These are phyloP conservation scores for Lupinus albus DNA, from an alignment of 306 rosid species.

Conservation along the genomic window DNA sequence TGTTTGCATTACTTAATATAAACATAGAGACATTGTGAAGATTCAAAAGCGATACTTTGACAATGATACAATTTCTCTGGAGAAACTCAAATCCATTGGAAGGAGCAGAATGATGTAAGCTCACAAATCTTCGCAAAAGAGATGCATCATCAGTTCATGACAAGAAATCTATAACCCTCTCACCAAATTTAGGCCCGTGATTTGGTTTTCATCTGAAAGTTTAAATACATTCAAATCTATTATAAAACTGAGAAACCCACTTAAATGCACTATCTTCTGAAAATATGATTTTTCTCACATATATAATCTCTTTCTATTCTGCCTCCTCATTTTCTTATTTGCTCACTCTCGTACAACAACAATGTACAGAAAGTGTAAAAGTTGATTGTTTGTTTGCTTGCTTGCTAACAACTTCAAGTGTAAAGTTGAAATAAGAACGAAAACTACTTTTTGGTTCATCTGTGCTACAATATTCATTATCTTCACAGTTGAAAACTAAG, in stretches of 20 bases:
- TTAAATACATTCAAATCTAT: constrained; percentile 10
- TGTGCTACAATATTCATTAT: not conserved
- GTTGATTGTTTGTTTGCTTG: not conserved
- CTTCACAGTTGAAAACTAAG: constrained; percentile 1
- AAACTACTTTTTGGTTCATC: not conserved
- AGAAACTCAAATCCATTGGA: constrained; percentile 27
- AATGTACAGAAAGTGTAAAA: not conserved
- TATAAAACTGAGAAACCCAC: constrained; percentile 3
- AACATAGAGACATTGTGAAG: not conserved
- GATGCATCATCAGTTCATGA: not conserved
- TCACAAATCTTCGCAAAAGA: not conserved
- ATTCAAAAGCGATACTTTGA: constrained; percentile 12
- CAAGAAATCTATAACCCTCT: not conserved
- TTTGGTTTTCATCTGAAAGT: constrained; percentile 13
- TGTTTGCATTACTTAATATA: constrained; percentile 10
- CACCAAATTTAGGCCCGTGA: constrained; percentile 5
- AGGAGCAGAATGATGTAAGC: constrained; percentile 21
- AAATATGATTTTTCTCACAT: constrained; percentile 5
- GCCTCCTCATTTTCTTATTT: constrained; percentile 3
- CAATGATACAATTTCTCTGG: not conserved
- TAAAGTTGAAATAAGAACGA: constrained; percentile 15
- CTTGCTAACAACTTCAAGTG: constrained; percentile 8
- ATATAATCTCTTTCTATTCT: constrained; percentile 5
- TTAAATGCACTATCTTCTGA: not conserved
- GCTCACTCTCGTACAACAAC: not conserved